These are phyloP conservation scores for Candida sp. DNA, from an alignment of 1,139 yeast genomes.

Conservation along the genomic window DNA sequence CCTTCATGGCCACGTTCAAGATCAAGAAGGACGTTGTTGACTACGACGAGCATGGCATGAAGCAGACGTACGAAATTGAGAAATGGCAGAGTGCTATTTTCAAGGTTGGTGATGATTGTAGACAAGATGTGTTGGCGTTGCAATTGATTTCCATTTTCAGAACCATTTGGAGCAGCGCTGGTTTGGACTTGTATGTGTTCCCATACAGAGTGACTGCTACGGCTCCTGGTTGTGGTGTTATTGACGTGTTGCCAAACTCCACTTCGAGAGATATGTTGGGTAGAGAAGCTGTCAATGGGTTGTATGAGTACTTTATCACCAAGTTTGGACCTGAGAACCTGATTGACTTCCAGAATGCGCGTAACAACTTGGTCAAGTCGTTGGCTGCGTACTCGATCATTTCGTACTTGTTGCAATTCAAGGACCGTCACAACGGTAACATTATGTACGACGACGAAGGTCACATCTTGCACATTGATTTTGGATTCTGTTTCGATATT, in stretches of 20 bases:
- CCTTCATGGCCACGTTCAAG: constrained; percentile 95
- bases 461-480: constrained; percentile 94
- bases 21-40: constrained; percentile 62
- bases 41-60: constrained; percentile 47
- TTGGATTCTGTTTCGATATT: constrained; percentile 98
- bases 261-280: constrained; percentile 98
- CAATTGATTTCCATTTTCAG: constrained; percentile 93
- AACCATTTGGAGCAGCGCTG: constrained; percentile 86
- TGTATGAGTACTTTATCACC: constrained; percentile 89
- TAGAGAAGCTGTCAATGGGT: constrained; percentile 97
- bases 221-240: constrained; percentile 99
- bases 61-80: constrained; percentile 43
- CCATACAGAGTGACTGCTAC: constrained; percentile 98
- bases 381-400: constrained; percentile 96
- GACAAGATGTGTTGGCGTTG: constrained; percentile 95
- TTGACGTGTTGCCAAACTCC: constrained; percentile 95
- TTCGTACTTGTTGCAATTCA: constrained; percentile 90
- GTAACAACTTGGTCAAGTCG: constrained; percentile 92
- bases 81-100: constrained; percentile 96
- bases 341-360: constrained; percentile 86
- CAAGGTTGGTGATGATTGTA: constrained; percentile 99
- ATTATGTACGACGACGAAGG: constrained; percentile 98
- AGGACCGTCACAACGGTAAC: constrained; percentile 98
- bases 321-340: constrained; percentile 95
- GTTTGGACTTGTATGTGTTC: constrained; percentile 88